A percentile compares a stretch with the other conserved stretches of the same genome.
Conservation (phyloP, 805 yeast genomes). For the Wickerhamiella hasegawae region DNA sequence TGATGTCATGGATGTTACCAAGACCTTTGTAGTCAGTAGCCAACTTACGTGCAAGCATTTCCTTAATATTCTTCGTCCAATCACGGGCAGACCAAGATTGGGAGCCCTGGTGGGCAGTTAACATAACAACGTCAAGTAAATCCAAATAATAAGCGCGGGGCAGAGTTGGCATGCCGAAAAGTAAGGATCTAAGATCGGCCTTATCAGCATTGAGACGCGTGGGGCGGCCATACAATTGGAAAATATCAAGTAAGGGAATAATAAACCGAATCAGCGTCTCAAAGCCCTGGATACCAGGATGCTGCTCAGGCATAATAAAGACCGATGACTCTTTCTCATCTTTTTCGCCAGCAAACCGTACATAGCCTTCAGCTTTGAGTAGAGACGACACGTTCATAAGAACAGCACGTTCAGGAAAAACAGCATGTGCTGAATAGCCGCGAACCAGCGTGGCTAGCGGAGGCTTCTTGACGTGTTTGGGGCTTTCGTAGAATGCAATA, state of each 20-base stretch:
- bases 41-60: conserved; percentile 36
- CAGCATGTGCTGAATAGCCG: conserved; percentile 65
- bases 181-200: conserved; percentile 42
- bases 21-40: conserved; percentile 30
- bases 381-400: conserved; percentile 78
- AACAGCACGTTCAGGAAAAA: conserved; percentile 75
- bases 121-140: conserved; percentile 37
- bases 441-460: conserved; percentile 66
- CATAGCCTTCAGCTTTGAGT: conserved; percentile 75
- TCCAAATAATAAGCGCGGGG: conserved; percentile 63
- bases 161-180: conserved; percentile 71
- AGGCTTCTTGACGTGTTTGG: conserved; percentile 44
- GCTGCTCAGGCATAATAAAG: conserved; percentile 71
- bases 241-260: conserved; percentile 61
- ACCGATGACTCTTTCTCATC: conserved; percentile 39
- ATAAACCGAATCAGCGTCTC: conserved; percentile 74
- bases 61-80: conserved; percentile 45
- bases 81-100: conserved; percentile 38
- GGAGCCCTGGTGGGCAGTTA: conserved; percentile 25
- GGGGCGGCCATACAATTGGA: conserved; percentile 72
- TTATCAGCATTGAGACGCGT: conserved; percentile 59
- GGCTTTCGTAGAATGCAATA: conserved; percentile 68
- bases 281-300: conserved; percentile 67
- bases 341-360: conserved; percentile 24
- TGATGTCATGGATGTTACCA: conserved; percentile 30